These are phyloP conservation scores for Grifola frondosa DNA, from an alignment of 1,284 basidiomycete genomes.

Conservation along the genomic window DNA sequence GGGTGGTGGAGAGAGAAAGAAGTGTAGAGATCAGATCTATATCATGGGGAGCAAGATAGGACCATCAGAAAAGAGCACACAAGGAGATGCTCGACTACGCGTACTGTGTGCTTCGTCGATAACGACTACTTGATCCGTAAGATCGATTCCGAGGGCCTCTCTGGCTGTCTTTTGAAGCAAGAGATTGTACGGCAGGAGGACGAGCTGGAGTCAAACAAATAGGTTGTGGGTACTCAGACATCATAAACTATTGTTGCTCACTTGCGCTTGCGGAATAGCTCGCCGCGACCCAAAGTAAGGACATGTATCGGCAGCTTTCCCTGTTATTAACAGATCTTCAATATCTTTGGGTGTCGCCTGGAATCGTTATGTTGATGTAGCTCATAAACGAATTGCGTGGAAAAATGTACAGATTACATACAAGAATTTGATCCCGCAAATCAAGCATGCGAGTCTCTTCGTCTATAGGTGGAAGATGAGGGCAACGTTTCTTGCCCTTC, in stretches of 20 bases:
- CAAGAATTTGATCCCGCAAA: slow-evolving; percentile 87
- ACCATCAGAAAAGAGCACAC: slow-evolving; percentile 12
- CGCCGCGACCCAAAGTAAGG: slow-evolving; percentile 92
- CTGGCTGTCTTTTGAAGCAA: slow-evolving; percentile 83
- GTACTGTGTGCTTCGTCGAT: slow-evolving; percentile 97
- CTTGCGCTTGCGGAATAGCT: slow-evolving; percentile 90
- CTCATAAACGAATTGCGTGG: background rate
- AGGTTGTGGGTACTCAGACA: background rate
- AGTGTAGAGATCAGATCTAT: slow-evolving; percentile 86
- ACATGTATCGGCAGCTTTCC: slow-evolving; percentile 70
- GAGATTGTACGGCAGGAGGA: slow-evolving; percentile 93
- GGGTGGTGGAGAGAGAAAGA: slow-evolving; percentile 80
- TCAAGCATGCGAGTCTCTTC: slow-evolving; percentile 79
- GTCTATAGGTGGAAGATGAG: slow-evolving; percentile 74
- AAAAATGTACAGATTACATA: slow-evolving; percentile 35
- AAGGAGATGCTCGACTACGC: too few species aligned
- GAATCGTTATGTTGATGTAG: slow-evolving; percentile 1
- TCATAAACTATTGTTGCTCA: slow-evolving; percentile 32
- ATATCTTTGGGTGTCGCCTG: slow-evolving; percentile 91
- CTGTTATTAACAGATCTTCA: slow-evolving; percentile 83
- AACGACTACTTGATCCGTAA: slow-evolving; percentile 83
- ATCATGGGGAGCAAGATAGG: background rate
- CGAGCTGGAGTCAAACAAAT: slow-evolving; percentile 52
- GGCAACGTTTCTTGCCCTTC: slow-evolving; percentile 69
- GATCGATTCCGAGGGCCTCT: slow-evolving; percentile 83